Conservation (phyloP, 345 rosid genomes). For the Arabis alpina region DNA sequence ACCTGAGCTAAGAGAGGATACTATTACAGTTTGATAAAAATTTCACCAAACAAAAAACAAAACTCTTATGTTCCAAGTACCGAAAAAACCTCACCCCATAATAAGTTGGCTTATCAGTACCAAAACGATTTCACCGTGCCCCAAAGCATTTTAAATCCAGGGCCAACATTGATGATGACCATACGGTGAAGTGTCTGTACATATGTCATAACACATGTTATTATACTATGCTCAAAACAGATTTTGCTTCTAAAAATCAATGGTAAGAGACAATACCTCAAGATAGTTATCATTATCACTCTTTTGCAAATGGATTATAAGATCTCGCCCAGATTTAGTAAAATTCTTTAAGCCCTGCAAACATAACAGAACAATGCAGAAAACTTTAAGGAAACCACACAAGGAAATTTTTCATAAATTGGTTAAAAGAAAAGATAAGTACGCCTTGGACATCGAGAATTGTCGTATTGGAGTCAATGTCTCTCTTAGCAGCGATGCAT, state of each 20-base stretch:
- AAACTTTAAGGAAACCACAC: slow-evolving; percentile 3
- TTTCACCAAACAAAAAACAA: slow-evolving; percentile 2
- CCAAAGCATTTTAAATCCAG: slow-evolving; percentile 84
- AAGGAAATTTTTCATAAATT: background rate
- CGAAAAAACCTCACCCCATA: slow-evolving; percentile 46
- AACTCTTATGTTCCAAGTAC: slow-evolving; percentile 5
- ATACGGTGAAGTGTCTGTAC: slow-evolving; percentile 85
- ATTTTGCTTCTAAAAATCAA: background rate
- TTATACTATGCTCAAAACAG: slow-evolving; percentile 16
- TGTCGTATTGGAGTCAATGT: slow-evolving; percentile 79
- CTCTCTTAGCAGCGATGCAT: slow-evolving; percentile 80
- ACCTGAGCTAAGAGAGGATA: slow-evolving; percentile 48
- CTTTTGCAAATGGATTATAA: slow-evolving; percentile 75
- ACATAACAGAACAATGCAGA: background rate
- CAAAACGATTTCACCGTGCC: slow-evolving; percentile 69
- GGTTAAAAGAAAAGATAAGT: slow-evolving; percentile 24
- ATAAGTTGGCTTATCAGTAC: slow-evolving; percentile 52
- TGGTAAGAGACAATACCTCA: slow-evolving; percentile 55
- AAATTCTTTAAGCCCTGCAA: slow-evolving; percentile 78
- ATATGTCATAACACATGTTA: slow-evolving; percentile 21
- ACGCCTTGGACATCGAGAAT: slow-evolving; percentile 93
- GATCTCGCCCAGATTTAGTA: slow-evolving; percentile 83
- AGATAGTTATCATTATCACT: slow-evolving; percentile 90
- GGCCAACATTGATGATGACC: slow-evolving; percentile 87
- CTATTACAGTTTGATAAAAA: slow-evolving; percentile 20